Base-by-base conservation (phyloP, 1,284 basidiomycete genomes). In the Cutaneotrichosporon mucoides region DNA sequence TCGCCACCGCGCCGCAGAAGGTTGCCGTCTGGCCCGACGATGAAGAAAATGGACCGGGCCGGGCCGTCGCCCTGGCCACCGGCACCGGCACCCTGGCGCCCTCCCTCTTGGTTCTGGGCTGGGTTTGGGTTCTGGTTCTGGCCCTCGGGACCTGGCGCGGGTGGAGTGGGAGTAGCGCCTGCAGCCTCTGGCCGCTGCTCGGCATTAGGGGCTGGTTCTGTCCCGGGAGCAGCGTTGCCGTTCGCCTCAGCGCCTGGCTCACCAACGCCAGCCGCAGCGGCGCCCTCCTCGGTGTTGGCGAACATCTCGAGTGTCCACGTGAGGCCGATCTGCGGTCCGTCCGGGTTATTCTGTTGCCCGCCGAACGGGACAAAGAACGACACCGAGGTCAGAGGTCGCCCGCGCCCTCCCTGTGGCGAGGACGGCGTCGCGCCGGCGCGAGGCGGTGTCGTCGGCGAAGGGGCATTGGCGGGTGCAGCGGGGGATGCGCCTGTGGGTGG, bases 291-390 rank as follows among this genome's bases (percentile, higher is more conserved):
- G 10, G 56, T 54, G 53, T 62, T 59, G 57, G 57, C 47, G 46
- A 59, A 64, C 13, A 64, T 47, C 41, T 64, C 62, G 16, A 64
- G 35, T 13, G 62, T 64, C 59, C 56, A 64, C 11, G 59, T 57
- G 4, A 61, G 34, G 15, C 51, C 61, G 8, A 55, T 24, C 9
- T 55, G 57, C 5, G 53, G 51, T 13, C 53, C 60, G 41, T 58
- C 50, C 6, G 37, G 38, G 8, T 13, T 12, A 10, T 37, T 38
- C 38, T 33, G 38, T 13, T 51, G 49, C 9, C 49, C 49, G 6
- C 43, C 51, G 38, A 60, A 34, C 2, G 59, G 55, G n/a, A 53
- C 10, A 45, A 60, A 60, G 15, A 43, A 45, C 6, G 59, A 45
- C 11, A 54, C 6, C 2, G 55, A 56, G 11, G 24, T 35, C n/a